Conservation (phyloP, 495 filamentous ascomycete species). For the Xylaria grammica region DNA sequence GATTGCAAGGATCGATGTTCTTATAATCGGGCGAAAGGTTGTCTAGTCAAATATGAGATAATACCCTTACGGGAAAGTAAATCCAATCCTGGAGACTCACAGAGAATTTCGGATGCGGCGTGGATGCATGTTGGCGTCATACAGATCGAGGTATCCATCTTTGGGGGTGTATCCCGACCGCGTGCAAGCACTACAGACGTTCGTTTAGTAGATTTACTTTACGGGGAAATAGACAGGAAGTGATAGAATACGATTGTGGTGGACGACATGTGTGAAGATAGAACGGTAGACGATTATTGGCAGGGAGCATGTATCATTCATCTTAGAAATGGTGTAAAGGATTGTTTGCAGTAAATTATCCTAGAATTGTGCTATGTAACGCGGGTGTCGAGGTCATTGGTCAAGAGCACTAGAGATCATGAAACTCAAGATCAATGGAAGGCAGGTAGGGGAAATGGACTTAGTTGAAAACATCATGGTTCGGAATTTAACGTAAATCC, state of each 20-base stretch:
- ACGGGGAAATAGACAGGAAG: not conserved
- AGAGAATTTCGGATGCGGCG: conserved; percentile 69
- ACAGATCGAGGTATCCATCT: conserved; percentile 34
- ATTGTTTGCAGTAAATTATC: not conserved
- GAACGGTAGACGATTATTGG: not conserved
- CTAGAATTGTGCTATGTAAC: not conserved
- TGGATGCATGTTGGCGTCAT: conserved; percentile 59
- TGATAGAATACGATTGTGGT: not conserved
- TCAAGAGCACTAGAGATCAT: too few relatives aligned
- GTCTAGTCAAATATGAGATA: conserved; percentile 30
- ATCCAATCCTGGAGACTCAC: conserved; percentile 31
- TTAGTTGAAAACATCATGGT: not conserved
- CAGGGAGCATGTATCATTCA: not conserved
- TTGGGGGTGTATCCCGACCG: conserved; percentile 26
- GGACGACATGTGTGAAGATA: not conserved
- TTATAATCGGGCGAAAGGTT: conserved; percentile 69
- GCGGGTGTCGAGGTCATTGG: not conserved
- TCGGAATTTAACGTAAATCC: not conserved
- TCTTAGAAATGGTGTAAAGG: not conserved
- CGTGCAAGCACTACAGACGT: conserved; percentile 35
- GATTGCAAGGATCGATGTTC: conserved; percentile 68
- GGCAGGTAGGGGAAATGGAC: not conserved
- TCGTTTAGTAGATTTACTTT: conserved; percentile 17
- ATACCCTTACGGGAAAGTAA: not conserved
- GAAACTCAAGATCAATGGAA: not conserved